Conservation (phyloP, 805 yeast genomes). For the Wickerhamomyces bisporus region DNA sequence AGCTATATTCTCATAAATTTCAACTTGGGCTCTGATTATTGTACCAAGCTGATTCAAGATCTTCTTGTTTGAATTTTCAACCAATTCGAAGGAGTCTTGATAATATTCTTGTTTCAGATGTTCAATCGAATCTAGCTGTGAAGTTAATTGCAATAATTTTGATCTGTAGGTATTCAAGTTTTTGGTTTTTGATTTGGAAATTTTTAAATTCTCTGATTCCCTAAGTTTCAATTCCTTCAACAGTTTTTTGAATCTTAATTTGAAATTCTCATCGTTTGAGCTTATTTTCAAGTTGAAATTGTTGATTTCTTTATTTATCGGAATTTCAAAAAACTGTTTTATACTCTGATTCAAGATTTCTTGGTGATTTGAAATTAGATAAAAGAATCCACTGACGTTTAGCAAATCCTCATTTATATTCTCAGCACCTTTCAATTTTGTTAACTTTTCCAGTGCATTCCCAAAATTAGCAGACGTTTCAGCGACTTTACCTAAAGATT, state of each 20-base stretch:
- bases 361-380: slow-evolving; percentile 71
- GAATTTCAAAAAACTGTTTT: slow-evolving; percentile 48
- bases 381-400: slow-evolving; percentile 73
- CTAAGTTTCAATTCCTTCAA: slow-evolving; percentile 49
- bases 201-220: slow-evolving; percentile 55
- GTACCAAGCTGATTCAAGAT: slow-evolving; percentile 55
- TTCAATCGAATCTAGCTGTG: slow-evolving; percentile 76
- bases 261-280: slow-evolving; percentile 49
- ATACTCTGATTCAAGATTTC: slow-evolving; percentile 60
- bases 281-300: slow-evolving; percentile 39
- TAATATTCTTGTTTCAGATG: slow-evolving; percentile 70
- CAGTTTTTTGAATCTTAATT: slow-evolving; percentile 45
- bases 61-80: slow-evolving; percentile 49
- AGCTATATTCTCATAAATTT: slow-evolving; percentile 75
- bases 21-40: slow-evolving; percentile 73
- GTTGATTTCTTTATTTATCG: slow-evolving; percentile 41
- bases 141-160: slow-evolving; percentile 61
- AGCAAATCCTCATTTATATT: slow-evolving; percentile 46
- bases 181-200: slow-evolving; percentile 56
- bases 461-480: slow-evolving; percentile 70
- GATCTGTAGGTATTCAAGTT: slow-evolving; percentile 64
- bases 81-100: slow-evolving; percentile 53
- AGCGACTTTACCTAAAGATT: slow-evolving; percentile 43
- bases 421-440: slow-evolving; percentile 43
- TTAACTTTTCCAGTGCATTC: slow-evolving; percentile 69